Conservation (phyloP, 1,139 yeast genomes). For the Suhomyces bolitotheri region DNA sequence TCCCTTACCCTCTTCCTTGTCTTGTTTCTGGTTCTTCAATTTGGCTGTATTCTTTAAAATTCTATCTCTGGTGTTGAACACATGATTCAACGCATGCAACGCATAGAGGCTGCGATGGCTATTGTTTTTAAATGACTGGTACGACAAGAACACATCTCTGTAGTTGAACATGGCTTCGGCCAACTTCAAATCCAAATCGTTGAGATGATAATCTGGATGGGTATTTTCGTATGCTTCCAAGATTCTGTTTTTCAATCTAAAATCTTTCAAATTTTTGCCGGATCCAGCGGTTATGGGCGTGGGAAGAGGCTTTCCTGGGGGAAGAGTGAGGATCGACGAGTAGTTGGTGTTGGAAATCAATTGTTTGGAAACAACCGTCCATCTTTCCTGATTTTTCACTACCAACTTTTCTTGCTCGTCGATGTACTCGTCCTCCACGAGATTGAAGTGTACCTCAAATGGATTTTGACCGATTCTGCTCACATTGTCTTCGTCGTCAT, state of each 20-base stretch:
- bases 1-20: slow-evolving; percentile 38
- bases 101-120: slow-evolving; percentile 65
- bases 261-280: slow-evolving; percentile 12
- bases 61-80: slow-evolving; percentile 81
- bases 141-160: slow-evolving; percentile 69
- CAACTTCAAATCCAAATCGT: slow-evolving; percentile 28
- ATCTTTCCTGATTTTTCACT: slow-evolving; percentile 22
- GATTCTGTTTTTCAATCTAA: slow-evolving; percentile 34
- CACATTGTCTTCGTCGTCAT: slow-evolving; percentile 26
- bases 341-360: slow-evolving; percentile 22
- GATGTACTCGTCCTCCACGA: slow-evolving; percentile 45
- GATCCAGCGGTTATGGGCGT: slow-evolving; percentile 6
- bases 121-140: slow-evolving; percentile 37
- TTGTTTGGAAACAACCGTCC: slow-evolving; percentile 27
- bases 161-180: slow-evolving; percentile 70
- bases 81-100: slow-evolving; percentile 78
- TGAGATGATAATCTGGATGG: slow-evolving; percentile 17
- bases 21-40: slow-evolving; percentile 47
- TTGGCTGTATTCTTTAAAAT: slow-evolving; percentile 73
- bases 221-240: slow-evolving; percentile 25
- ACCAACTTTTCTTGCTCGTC: slow-evolving; percentile 30
- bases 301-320: slow-evolving; percentile 28
- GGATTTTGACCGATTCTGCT: slow-evolving; percentile 51
- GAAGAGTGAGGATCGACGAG: slow-evolving; percentile 27
- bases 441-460: slow-evolving; percentile 73